These are phyloP conservation scores for Dalbergia oliveri DNA, from an alignment of 306 rosid genomes.

Conservation along the genomic window DNA sequence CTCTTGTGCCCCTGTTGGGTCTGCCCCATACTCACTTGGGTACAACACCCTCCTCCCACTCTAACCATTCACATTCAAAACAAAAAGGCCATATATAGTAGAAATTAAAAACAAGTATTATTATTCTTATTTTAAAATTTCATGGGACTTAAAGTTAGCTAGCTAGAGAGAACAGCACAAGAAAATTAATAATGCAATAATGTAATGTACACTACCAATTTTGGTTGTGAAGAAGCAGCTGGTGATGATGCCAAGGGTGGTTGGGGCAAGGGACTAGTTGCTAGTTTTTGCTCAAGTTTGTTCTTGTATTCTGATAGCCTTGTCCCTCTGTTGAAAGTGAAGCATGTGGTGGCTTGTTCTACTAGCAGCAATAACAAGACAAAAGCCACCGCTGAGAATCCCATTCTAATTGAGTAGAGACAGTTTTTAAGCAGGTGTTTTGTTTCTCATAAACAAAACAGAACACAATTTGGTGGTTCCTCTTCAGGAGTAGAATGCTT, in stretches of 20 bases:
- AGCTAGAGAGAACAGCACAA: not conserved
- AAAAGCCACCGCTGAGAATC: slow-evolving; percentile 41
- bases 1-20: slow-evolving; percentile 65
- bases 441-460: not conserved
- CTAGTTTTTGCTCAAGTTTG: slow-evolving; percentile 36
- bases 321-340: slow-evolving; percentile 16
- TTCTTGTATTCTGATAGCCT: slow-evolving; percentile 38
- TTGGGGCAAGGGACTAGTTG: not conserved
- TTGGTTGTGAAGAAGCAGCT: slow-evolving; percentile 48
- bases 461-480: not conserved
- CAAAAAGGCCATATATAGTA: not conserved
- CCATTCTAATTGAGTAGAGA: slow-evolving; percentile 24
- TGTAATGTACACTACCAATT: slow-evolving; percentile 36
- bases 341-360: slow-evolving; percentile 39
- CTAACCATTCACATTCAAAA: slow-evolving; percentile 34
- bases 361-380: slow-evolving; percentile 33
- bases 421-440: not conserved
- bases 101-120: not conserved
- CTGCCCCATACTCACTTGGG: slow-evolving; percentile 69
- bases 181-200: slow-evolving; percentile 8
- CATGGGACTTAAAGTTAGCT: too few relatives aligned
- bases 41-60: slow-evolving; percentile 62
- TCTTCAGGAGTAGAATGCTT: not conserved
- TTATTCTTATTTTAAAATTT: too few relatives aligned
- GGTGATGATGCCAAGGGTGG: slow-evolving; percentile 24